Percentiles rank a stretch among this genome's conserved stretches.
phyloP scores from a whole-genome alignment of 2,329 filamentous ascomycete species.

The Apiospora hydei region DNA sequence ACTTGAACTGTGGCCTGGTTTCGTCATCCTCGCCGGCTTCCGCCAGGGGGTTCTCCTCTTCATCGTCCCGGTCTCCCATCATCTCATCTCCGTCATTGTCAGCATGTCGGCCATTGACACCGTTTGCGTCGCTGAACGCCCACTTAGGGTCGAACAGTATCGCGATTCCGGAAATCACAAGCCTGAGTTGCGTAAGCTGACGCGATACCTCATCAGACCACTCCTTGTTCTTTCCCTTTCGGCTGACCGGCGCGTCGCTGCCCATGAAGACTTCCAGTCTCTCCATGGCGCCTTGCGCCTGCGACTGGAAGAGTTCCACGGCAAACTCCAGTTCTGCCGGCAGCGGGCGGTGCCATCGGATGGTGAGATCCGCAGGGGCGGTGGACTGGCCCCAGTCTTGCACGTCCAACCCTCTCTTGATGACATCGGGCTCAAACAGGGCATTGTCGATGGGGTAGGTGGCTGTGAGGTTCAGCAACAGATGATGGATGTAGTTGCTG shows the following conservation, averaged over 20 bases:
- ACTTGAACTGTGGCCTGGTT: conserved; percentile 84
- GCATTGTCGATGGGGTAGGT: conserved; percentile 92
- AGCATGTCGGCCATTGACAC: conserved; percentile 49
- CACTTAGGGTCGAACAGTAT: conserved; percentile 85
- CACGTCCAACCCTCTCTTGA: conserved; percentile 75
- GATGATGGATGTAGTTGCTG: conserved; percentile 96
- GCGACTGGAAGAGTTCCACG: conserved; percentile 84
- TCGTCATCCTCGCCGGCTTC: conserved; percentile 81
- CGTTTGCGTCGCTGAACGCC: conserved; percentile 61
- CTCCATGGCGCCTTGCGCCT: conserved; percentile 77
- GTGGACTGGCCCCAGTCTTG: conserved; percentile 86
- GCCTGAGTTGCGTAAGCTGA: conserved; percentile 83
- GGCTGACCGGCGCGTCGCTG: conserved; percentile 80
- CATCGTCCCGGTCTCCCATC: conserved; percentile 64
- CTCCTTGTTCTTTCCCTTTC: conserved; percentile 95
- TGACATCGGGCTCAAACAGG: conserved; percentile 81
- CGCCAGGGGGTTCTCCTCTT: conserved; percentile 60
- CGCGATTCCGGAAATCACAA: conserved; percentile 91
- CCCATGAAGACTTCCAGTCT: conserved; percentile 82
- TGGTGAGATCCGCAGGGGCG: conserved; percentile 76
- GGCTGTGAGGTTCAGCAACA: conserved; percentile 91
- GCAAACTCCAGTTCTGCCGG: conserved; percentile 86
- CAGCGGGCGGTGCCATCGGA: conserved; percentile 90
- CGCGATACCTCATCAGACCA: conserved; percentile 98
- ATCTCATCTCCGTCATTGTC: conserved; percentile 51